phyloP scores from a whole-genome alignment of 106 monocot genomes.

The Alisma plantagoaquatica region DNA sequence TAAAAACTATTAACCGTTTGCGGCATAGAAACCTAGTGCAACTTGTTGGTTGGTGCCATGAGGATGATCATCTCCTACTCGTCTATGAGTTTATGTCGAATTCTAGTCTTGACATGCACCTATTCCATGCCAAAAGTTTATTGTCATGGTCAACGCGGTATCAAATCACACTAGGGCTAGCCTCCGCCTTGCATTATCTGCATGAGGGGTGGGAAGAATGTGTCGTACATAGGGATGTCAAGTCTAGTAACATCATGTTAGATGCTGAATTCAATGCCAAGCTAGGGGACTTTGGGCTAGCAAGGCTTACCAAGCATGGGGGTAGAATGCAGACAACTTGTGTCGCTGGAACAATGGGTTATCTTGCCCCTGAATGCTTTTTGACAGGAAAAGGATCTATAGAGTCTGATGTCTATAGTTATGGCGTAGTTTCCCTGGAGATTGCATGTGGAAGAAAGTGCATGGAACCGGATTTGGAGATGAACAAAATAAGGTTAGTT shows the following conservation, averaged over 20 bases:
- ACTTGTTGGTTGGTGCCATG: slow-evolving; percentile 16
- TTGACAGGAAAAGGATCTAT: no score
- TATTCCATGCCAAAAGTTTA: no score
- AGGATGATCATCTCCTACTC: no score
- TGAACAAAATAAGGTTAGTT: background rate
- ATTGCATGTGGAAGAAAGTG: slow-evolving; percentile 4
- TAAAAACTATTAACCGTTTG: slow-evolving; percentile 9
- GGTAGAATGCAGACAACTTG: slow-evolving; percentile 4
- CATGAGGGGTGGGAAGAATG: slow-evolving; percentile 13
- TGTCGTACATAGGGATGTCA: no score
- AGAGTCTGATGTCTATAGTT: no score
- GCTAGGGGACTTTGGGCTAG: slow-evolving; percentile 14
- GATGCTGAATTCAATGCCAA: slow-evolving; percentile 8
- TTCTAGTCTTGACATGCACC: no score
- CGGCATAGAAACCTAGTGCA: slow-evolving; percentile 12
- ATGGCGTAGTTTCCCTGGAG: no score
- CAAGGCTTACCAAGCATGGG: slow-evolving; percentile 6
- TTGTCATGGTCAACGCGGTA: no score
- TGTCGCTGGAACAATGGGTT: no score
- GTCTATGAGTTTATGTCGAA: no score
- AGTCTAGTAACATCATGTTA: no score
- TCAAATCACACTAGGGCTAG: slow-evolving; percentile 1
- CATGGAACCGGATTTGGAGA: background rate
- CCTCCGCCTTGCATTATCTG: slow-evolving; percentile 8
- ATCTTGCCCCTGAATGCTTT: no score